These are phyloP conservation scores for Fusarium sp. DNA, from an alignment of 2,329 filamentous ascomycete genomes.

Conservation along the genomic window DNA sequence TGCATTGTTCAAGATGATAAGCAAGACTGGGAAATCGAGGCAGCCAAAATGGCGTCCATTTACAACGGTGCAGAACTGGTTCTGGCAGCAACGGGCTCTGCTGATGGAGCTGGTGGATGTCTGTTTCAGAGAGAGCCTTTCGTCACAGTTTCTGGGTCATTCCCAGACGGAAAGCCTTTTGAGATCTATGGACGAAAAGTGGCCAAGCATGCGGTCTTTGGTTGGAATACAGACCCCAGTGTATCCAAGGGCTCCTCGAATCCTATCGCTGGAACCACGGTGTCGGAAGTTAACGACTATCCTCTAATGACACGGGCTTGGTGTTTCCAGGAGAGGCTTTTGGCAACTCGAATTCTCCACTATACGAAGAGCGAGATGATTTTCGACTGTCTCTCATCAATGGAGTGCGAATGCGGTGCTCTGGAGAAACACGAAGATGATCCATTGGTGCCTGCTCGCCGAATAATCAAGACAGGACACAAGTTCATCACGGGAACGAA, in stretches of 20 bases:
- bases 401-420: constrained; percentile 45
- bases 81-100: constrained; percentile 41
- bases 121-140: constrained; percentile 31
- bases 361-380: constrained; percentile 46
- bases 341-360: constrained; percentile 47
- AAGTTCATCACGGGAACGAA: constrained; percentile 29
- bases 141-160: constrained; percentile 24
- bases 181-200: constrained; percentile 33
- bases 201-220: constrained; percentile 27
- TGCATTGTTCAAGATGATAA: constrained; percentile 47
- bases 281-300: constrained; percentile 18
- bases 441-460: constrained; percentile 28
- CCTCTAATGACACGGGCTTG: constrained; percentile 46
- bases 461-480: constrained; percentile 41
- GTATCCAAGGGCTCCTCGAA: constrained; percentile 22
- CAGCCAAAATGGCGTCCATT: constrained; percentile 47
- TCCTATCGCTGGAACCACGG: neutral
- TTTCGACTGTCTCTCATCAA: constrained; percentile 42
- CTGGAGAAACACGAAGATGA: constrained; percentile 33
- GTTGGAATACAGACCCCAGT: constrained; percentile 11
- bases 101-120: constrained; percentile 37
- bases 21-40: constrained; percentile 45
- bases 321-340: constrained; percentile 49
- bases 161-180: constrained; percentile 18
- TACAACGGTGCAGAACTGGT: constrained; percentile 45